Evolutionary conservation across 2,329 filamentous ascomycete genomes (phyloP), one percentile per base, ranked within the genome.

Genomic region (Curvularia sp.): DNA sequence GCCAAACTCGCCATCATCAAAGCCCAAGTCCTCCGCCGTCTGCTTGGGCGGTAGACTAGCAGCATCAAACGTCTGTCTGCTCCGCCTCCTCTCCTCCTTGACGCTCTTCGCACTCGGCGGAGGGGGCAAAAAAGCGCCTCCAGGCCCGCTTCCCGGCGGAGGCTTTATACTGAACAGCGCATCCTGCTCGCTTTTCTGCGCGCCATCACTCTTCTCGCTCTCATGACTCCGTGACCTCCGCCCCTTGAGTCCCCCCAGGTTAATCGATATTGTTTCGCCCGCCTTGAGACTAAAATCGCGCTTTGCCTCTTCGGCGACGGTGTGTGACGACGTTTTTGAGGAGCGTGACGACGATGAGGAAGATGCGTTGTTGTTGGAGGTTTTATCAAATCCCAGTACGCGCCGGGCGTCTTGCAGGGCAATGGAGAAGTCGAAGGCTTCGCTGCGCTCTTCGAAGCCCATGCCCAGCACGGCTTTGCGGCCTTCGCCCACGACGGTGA

Each of bases 1-100:
- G 20, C 91, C 92, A 84, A 93, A 93, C 72, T 94, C 89, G 1
- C 92, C 92, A 74, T 96, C 91, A 70, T 96, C 92, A 69, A 95
- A 95, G 0, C 91, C 91, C 64, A 94, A 71, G 58, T 92, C 88
- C 71, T 88, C 75, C 15, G 81, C 80, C 41, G 77, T 78, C 53
- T 68, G 68, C 24, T 63, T 64, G 2, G 57, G 53, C 47, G 61
- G 58, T 31, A 43, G 24, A 38, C 47, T 43, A 43, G 61, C 56
- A 12, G 56, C 31, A 10, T 77, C 74, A 49, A 74, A 75, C n/a
- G 60, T 80, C 70, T 80, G 83, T 75, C 81, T 75, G 64, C 80
- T 83, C 68, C 78, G 76, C 68, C 84, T 82, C 77, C 86, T 84
- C 75, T 87, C 83, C 53, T 85, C 81, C 78, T 85, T 87, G n/a